Evolutionary conservation across 345 rosid genomes (phyloP).

Genomic region (Melastoma malabathricum): DNA sequence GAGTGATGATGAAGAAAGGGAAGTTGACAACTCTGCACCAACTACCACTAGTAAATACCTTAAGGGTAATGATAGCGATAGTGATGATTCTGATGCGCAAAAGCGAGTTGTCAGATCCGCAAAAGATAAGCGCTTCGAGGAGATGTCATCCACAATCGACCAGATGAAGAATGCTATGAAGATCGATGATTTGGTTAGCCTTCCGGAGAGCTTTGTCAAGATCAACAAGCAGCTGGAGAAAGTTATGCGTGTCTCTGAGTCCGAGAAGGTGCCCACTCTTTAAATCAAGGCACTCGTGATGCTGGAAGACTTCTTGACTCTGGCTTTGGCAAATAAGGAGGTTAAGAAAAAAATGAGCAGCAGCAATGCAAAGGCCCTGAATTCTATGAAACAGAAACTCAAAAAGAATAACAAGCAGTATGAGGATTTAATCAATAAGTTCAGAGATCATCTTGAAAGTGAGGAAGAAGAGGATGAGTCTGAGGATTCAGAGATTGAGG

Average conservation of each 20-base stretch:
- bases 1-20: constrained; percentile 30
- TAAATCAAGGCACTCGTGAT: constrained; percentile 75
- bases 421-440: constrained; percentile 65
- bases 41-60: constrained; percentile 39
- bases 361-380: constrained; percentile 90
- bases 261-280: constrained; percentile 49
- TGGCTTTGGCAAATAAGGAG: constrained; percentile 83
- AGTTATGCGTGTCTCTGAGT: constrained; percentile 72
- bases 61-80: constrained; percentile 38
- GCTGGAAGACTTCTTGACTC: constrained; percentile 79
- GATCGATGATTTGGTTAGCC: constrained; percentile 88
- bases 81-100: constrained; percentile 51
- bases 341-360: constrained; percentile 96
- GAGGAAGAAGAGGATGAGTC: constrained; percentile 55
- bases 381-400: constrained; percentile 86
- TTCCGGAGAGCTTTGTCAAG: constrained; percentile 81
- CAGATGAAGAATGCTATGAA: constrained; percentile 92
- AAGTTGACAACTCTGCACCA: constrained; percentile 20
- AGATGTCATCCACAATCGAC: constrained; percentile 59
- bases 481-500: constrained; percentile 33
- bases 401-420: constrained; percentile 83
- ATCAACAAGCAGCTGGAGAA: constrained; percentile 91
- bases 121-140: constrained; percentile 82
- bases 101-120: constrained; percentile 73
- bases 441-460: constrained; percentile 57